These are phyloP conservation scores for Cercophora samala DNA, from an alignment of 495 filamentous ascomycete species.

Conservation along the genomic window DNA sequence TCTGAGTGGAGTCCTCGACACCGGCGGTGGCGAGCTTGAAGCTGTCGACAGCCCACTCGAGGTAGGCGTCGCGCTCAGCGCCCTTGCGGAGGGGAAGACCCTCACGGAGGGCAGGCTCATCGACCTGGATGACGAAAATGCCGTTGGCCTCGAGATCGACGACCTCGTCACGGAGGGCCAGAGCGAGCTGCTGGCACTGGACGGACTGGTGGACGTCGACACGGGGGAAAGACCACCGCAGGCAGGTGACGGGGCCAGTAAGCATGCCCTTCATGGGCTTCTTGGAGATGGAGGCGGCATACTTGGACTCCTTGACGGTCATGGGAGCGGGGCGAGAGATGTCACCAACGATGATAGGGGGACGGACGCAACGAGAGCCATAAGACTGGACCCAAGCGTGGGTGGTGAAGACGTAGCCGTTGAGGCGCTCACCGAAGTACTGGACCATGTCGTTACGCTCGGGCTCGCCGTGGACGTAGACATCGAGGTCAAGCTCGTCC, in stretches of 20 bases:
- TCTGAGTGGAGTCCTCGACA: slow-evolving; percentile 90
- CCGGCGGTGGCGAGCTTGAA: slow-evolving; percentile 93
- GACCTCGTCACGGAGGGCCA: slow-evolving; percentile 97
- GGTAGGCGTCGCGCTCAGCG: slow-evolving; percentile 88
- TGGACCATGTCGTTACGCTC: slow-evolving; percentile 99
- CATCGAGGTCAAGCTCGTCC: slow-evolving; percentile 90
- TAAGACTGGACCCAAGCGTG: slow-evolving; percentile 98
- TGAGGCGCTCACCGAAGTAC: slow-evolving; percentile 96
- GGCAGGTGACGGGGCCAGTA: slow-evolving; percentile 96
- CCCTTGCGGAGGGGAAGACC: slow-evolving; percentile 94
- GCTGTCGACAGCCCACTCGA: slow-evolving; percentile 92
- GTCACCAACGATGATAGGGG: slow-evolving; percentile 97
- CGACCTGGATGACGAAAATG: slow-evolving; percentile 96
- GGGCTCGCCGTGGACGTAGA: slow-evolving; percentile 96
- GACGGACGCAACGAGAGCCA: slow-evolving; percentile 95
- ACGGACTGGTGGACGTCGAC: slow-evolving; percentile 98
- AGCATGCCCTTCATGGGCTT: slow-evolving; percentile 99
- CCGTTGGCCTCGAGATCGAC: slow-evolving; percentile 94
- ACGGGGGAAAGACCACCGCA: slow-evolving; percentile 99
- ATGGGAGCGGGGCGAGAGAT: slow-evolving; percentile 93
- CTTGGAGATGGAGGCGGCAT: slow-evolving; percentile 89
- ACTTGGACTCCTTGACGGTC: slow-evolving; percentile 99
- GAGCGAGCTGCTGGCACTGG: slow-evolving; percentile 96
- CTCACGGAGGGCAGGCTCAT: slow-evolving; percentile 98
- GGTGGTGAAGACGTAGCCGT: slow-evolving; percentile 98